A percentile compares a stretch with the other conserved stretches of the same genome.
These are phyloP conservation scores for Ophiobolus disseminans DNA, from an alignment of 2,329 filamentous ascomycete species.

Conservation along the genomic window DNA sequence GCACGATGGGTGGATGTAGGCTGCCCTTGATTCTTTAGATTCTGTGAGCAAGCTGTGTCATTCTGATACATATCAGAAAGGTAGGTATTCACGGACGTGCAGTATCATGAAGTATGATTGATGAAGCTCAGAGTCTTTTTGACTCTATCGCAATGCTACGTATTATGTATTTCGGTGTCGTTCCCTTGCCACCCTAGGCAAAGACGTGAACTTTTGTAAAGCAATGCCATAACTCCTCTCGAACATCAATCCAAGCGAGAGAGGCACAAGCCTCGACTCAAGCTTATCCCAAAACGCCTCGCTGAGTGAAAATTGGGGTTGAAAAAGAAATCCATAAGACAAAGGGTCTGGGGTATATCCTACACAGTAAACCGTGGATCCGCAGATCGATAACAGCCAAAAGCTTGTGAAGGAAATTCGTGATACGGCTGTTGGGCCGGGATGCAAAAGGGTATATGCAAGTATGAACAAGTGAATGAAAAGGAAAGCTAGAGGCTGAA, in stretches of 20 bases:
- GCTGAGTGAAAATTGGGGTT: constrained; percentile 7
- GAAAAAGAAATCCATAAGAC: constrained; percentile 6
- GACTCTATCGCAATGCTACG: too few relatives aligned
- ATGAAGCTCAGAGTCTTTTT: too few relatives aligned
- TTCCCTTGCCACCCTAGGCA: too few relatives aligned
- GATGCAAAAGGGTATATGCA: constrained; percentile 11
- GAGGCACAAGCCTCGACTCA: constrained; percentile 23
- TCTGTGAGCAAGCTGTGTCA: constrained; percentile 14
- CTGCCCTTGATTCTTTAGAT: constrained; percentile 3
- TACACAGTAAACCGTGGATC: constrained; percentile 27
- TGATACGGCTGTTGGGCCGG: constrained; percentile 7
- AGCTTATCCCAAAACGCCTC: constrained; percentile 11
- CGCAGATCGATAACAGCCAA: constrained; percentile 22
- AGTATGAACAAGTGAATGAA: constrained; percentile 6
- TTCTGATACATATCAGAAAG: too few relatives aligned
- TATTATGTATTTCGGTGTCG: too few relatives aligned
- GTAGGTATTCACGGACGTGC: too few relatives aligned
- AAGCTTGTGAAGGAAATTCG: constrained; percentile 29
- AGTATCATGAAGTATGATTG: too few relatives aligned
- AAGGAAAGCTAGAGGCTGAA: constrained; percentile 26
- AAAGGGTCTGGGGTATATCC: constrained; percentile 33
- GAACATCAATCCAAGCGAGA: constrained; percentile 15
- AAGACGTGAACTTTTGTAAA: too few relatives aligned
- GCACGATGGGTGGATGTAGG: too few relatives aligned
- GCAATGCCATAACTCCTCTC: too few relatives aligned